Evolutionary conservation across 2,329 filamentous ascomycete species (phyloP).

Genomic region (Myrmaecium sp.): DNA sequence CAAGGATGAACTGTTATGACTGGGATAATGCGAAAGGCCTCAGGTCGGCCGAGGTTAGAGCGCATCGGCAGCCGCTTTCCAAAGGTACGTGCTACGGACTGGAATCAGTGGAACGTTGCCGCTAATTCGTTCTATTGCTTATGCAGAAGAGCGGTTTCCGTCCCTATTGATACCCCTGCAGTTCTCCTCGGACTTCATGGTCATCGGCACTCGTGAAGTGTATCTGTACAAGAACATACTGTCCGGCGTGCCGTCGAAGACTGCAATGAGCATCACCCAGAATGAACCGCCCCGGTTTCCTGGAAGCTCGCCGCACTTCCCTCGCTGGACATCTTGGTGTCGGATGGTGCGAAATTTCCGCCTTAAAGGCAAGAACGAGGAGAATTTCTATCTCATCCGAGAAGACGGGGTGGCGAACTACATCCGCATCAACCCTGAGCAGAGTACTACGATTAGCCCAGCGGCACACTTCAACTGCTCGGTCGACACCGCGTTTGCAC

Average conservation of each 20-base stretch:
- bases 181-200: constrained; percentile 22
- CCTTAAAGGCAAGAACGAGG: constrained; percentile 44
- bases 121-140: no score
- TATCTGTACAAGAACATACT: constrained; percentile 22
- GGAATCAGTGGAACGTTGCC: no score
- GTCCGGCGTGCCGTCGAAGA: constrained; percentile 18
- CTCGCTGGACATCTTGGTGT: constrained; percentile 74
- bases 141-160: constrained; percentile 18
- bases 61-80: background rate
- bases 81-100: background rate
- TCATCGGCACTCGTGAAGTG: constrained; percentile 21
- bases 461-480: constrained; percentile 48
- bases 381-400: constrained; percentile 70
- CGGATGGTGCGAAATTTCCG: constrained; percentile 47
- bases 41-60: constrained; percentile 6
- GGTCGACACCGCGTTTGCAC: constrained; percentile 68
- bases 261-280: constrained; percentile 7
- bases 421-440: constrained; percentile 43
- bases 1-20: constrained; percentile 32
- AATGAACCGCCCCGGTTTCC: constrained; percentile 29
- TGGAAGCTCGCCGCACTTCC: constrained; percentile 20
- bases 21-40: constrained; percentile 33
- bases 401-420: constrained; percentile 73
- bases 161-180: constrained; percentile 24
- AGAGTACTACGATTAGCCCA: constrained; percentile 23